These are phyloP conservation scores for Flaveria linearis DNA, from an alignment of 129 eudicot species.

Conservation along the genomic window DNA sequence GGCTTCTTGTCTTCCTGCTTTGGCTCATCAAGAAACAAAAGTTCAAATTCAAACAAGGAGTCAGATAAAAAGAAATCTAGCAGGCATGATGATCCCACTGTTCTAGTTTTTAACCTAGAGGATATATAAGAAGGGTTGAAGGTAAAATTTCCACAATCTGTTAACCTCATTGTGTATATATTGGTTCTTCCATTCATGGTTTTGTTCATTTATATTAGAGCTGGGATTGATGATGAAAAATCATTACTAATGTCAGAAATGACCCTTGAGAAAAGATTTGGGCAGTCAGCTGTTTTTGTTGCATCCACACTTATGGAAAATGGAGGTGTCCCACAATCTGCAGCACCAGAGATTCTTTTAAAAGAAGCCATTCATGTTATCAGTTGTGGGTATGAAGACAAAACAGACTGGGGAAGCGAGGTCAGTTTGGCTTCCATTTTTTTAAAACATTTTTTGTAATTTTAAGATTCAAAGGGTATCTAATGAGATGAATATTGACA, in stretches of 20 bases:
- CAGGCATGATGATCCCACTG: conserved; percentile 44
- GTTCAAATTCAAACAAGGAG: conserved; percentile 31
- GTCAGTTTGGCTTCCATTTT: conserved; percentile 33
- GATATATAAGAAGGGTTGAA: conserved; percentile 49
- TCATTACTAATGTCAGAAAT: conserved; percentile 45
- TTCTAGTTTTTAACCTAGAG: conserved; percentile 44
- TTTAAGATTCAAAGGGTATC: conserved; percentile 1
- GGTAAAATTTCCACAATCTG: conserved; percentile 22
- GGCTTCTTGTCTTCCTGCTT: conserved; percentile 44
- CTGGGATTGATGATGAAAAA: conserved; percentile 48
- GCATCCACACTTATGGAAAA: conserved; percentile 98
- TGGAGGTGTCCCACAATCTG: conserved; percentile 96
- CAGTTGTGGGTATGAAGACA: conserved; percentile 99
- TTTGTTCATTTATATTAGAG: conserved; percentile 17
- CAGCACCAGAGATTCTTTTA: conserved; percentile 86
- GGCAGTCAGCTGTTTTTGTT: conserved; percentile 57
- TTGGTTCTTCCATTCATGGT: not conserved
- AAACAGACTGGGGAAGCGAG: conserved; percentile 96
- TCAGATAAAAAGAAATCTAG: conserved; percentile 42
- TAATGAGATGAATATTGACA: conserved; percentile 20
- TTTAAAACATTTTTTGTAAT: not conserved
- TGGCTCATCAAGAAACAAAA: conserved; percentile 37
- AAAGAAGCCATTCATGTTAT: conserved; percentile 99
- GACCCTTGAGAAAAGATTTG: conserved; percentile 46
- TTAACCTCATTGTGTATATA: not conserved